These are phyloP conservation scores for Verticillium alfalfae DNA, from an alignment of 2,329 filamentous ascomycete species.

Conservation along the genomic window DNA sequence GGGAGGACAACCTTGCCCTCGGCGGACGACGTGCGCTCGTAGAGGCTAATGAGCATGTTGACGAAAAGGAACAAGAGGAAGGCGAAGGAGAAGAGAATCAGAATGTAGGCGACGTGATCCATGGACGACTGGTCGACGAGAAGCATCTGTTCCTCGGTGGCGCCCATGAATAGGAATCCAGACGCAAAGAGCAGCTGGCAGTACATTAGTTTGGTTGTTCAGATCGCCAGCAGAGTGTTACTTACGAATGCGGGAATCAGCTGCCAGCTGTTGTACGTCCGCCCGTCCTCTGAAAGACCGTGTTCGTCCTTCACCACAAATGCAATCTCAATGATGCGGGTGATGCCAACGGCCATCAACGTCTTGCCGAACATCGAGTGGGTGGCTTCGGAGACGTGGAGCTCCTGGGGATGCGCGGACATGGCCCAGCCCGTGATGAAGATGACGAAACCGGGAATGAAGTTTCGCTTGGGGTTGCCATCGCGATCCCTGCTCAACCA, in stretches of 20 bases:
- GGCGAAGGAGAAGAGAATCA: slow-evolving; percentile 85
- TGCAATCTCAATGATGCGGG: slow-evolving; percentile 83
- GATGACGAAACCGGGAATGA: slow-evolving; percentile 88
- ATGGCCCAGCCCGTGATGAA: slow-evolving; percentile 92
- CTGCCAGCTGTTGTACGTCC: slow-evolving; percentile 59
- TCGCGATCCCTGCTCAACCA: slow-evolving; percentile 85
- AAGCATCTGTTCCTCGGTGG: slow-evolving; percentile 92
- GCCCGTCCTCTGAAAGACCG: slow-evolving; percentile 60
- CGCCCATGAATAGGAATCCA: slow-evolving; percentile 95
- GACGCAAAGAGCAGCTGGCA: slow-evolving; percentile 78
- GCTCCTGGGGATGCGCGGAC: slow-evolving; percentile 81
- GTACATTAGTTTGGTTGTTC: slow-evolving; percentile 12
- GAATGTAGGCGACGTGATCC: slow-evolving; percentile 85
- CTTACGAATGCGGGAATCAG: slow-evolving; percentile 52
- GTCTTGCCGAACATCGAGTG: slow-evolving; percentile 92
- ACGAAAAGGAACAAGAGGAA: slow-evolving; percentile 89
- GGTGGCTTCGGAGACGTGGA: slow-evolving; percentile 80
- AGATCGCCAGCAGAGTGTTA: slow-evolving; percentile 15
- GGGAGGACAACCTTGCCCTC: slow-evolving; percentile 26
- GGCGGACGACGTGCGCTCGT: slow-evolving; percentile 56
- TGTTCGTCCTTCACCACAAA: slow-evolving; percentile 76
- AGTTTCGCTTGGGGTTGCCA: slow-evolving; percentile 83
- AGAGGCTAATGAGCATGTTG: slow-evolving; percentile 79
- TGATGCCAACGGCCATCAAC: slow-evolving; percentile 80
- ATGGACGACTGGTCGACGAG: slow-evolving; percentile 69